phyloP scores from a whole-genome alignment of 148 eudicot genomes.

The Rhododendron kiyosumense region DNA sequence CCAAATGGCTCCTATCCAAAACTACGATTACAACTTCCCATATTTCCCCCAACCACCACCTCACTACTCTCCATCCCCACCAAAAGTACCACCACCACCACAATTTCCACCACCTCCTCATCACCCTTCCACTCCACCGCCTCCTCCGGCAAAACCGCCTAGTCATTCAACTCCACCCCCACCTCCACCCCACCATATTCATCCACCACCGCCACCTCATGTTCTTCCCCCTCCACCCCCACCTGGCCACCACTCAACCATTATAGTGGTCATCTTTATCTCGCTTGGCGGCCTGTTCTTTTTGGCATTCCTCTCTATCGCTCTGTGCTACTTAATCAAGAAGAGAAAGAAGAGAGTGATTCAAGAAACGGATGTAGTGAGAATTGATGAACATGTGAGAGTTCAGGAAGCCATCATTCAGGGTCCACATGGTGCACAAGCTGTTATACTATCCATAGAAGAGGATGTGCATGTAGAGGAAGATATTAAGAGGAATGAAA shows the following conservation, averaged over 20 bases:
- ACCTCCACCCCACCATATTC: slow-evolving; percentile 20
- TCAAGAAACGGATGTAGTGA: slow-evolving; percentile 42
- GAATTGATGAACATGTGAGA: slow-evolving; percentile 49
- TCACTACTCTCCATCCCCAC: slow-evolving; percentile 24
- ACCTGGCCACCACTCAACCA: slow-evolving; percentile 49
- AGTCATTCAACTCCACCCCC: slow-evolving; percentile 29
- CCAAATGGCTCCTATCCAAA: slow-evolving; percentile 40
- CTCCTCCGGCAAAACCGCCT: slow-evolving; percentile 13
- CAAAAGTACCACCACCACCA: slow-evolving; percentile 10
- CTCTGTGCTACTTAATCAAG: slow-evolving; percentile 59
- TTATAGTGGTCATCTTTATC: slow-evolving; percentile 52
- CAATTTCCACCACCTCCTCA: slow-evolving; percentile 20
- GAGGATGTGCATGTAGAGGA: slow-evolving; percentile 67
- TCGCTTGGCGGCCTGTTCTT: slow-evolving; percentile 82
- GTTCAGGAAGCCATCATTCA: slow-evolving; percentile 53
- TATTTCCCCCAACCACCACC: slow-evolving; percentile 27
- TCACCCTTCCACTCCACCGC: slow-evolving; percentile 22
- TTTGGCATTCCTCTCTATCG: slow-evolving; percentile 56
- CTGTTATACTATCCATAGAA: slow-evolving; percentile 46
- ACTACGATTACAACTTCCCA: slow-evolving; percentile 31
- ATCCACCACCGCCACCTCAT: slow-evolving; percentile 21
- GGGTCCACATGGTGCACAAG: slow-evolving; percentile 68
- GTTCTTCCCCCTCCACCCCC: slow-evolving; percentile 38
- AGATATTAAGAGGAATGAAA: slow-evolving; percentile 41
- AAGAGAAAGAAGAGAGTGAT: slow-evolving; percentile 50